A percentile compares a stretch with the other conserved stretches of the same genome.
Evolutionary conservation across 768 basidiomycete species (phyloP).

Genomic region (Tulasnella sp.): DNA sequence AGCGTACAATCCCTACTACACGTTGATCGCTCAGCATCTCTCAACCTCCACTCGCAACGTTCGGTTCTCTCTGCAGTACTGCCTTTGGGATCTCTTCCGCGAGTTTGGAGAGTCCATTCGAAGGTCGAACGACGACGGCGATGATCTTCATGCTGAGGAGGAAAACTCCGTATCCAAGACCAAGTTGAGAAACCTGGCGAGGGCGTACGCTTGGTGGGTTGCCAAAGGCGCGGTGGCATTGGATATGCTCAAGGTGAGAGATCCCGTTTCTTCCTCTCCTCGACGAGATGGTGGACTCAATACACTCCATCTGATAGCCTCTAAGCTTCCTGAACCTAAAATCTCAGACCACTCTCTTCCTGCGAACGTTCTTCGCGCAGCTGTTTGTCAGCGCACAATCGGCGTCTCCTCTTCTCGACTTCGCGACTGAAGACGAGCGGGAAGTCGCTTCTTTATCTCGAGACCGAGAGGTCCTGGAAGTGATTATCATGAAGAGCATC

Average conservation of each 20-base stretch:
- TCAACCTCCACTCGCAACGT: constrained; percentile 60
- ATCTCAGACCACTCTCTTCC: constrained; percentile 48
- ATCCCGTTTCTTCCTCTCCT: not conserved
- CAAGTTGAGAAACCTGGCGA: constrained; percentile 61
- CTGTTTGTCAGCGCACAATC: constrained; percentile 68
- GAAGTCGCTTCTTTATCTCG: constrained; percentile 32
- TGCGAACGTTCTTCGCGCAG: constrained; percentile 56
- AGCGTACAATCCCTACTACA: constrained; percentile 90
- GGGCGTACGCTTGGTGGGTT: constrained; percentile 87
- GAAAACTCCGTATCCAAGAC: constrained; percentile 39
- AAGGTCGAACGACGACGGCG: constrained; percentile 58
- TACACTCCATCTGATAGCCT: constrained; percentile 40
- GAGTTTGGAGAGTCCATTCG: constrained; percentile 77
- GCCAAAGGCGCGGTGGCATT: constrained; percentile 70
- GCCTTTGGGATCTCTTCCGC: constrained; percentile 92
- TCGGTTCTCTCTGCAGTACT: constrained; percentile 88
- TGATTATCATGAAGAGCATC: constrained; percentile 66
- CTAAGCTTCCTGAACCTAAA: constrained; percentile 75
- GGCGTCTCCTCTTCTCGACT: constrained; percentile 46
- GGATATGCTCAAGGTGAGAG: constrained; percentile 66
- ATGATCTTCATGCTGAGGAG: constrained; percentile 28
- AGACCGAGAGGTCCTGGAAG: constrained; percentile 54
- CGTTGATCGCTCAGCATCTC: constrained; percentile 76
- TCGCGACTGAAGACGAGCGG: constrained; percentile 14
- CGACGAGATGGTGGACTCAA: not conserved